These are phyloP conservation scores for Tolypocladium paradoxum DNA, from an alignment of 2,329 filamentous ascomycete species.

Conservation along the genomic window DNA sequence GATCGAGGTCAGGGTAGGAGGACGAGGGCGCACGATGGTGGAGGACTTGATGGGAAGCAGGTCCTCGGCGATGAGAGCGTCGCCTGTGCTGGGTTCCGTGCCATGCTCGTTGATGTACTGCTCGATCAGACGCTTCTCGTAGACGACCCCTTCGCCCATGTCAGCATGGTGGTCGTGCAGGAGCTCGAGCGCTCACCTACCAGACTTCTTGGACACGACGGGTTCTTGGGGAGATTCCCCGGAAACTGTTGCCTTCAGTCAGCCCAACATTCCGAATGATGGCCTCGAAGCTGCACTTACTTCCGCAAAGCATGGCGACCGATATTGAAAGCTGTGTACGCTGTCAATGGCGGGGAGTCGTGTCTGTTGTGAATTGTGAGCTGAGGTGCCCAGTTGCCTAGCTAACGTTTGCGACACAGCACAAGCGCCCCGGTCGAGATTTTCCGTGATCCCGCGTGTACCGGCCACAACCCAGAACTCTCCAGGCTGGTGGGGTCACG, in stretches of 20 bases:
- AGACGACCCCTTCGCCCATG: slow-evolving; percentile 58
- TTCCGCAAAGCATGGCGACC: slow-evolving; percentile 37
- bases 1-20: slow-evolving; percentile 90
- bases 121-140: slow-evolving; percentile 91
- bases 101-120: slow-evolving; percentile 89
- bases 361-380: not conserved
- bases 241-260: slow-evolving; percentile 53
- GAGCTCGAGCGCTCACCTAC: slow-evolving; percentile 35
- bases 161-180: not conserved
- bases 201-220: slow-evolving; percentile 89
- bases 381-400: not conserved
- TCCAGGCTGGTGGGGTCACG: not conserved
- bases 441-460: slow-evolving; percentile 8
- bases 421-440: slow-evolving; percentile 9
- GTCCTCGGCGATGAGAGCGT: slow-evolving; percentile 74
- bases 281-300: slow-evolving; percentile 16
- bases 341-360: slow-evolving; percentile 6
- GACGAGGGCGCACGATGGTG: slow-evolving; percentile 75
- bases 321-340: slow-evolving; percentile 11
- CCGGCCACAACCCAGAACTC: not conserved
- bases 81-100: slow-evolving; percentile 82
- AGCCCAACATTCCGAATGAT: not conserved
- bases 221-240: slow-evolving; percentile 93
- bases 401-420: not conserved
- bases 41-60: slow-evolving; percentile 78